Evolutionary conservation across 1,284 basidiomycete species (phyloP).

Genomic region (Chiua sp.): DNA sequence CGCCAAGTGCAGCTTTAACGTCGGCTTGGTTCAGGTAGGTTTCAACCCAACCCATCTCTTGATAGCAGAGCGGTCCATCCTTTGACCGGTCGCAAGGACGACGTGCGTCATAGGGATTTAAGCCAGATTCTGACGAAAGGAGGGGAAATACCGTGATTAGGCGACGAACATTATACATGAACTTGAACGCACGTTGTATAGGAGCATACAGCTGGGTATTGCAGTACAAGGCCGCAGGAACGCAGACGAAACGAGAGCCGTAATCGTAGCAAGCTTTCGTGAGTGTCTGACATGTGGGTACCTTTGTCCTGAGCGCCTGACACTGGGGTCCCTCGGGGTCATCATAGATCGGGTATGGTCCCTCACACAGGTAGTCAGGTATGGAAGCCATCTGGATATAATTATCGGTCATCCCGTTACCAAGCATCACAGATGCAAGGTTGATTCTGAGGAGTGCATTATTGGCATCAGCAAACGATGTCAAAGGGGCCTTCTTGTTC

Average conservation of each 20-base stretch:
- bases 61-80: conserved; percentile 66
- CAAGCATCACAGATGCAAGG: conserved; percentile 80
- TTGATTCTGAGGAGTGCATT: conserved; percentile 65
- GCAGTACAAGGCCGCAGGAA: conserved; percentile 68
- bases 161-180: background rate
- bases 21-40: conserved; percentile 64
- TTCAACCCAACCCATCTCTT: conserved; percentile 70
- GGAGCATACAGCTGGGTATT: conserved; percentile 61
- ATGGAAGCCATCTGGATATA: conserved; percentile 76
- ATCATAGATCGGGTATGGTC: conserved; percentile 75
- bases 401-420: conserved; percentile 84
- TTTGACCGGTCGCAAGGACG: conserved; percentile 70
- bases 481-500: conserved; percentile 61
- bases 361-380: conserved; percentile 83
- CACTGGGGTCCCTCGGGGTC: conserved; percentile 76
- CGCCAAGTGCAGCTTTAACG: conserved; percentile 70
- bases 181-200: conserved; percentile 57
- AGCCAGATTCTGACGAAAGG: conserved; percentile 56
- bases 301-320: conserved; percentile 62
- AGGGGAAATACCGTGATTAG: background rate
- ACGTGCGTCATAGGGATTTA: conserved; percentile 88
- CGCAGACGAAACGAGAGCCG: conserved; percentile 62
- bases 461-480: conserved; percentile 12
- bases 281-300: conserved; percentile 74
- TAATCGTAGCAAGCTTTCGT: conserved; percentile 68